A percentile compares a stretch with the other conserved stretches of the same genome.
These are phyloP conservation scores for Candida hispaniensis DNA, from an alignment of 805 yeast species.

Conservation along the genomic window DNA sequence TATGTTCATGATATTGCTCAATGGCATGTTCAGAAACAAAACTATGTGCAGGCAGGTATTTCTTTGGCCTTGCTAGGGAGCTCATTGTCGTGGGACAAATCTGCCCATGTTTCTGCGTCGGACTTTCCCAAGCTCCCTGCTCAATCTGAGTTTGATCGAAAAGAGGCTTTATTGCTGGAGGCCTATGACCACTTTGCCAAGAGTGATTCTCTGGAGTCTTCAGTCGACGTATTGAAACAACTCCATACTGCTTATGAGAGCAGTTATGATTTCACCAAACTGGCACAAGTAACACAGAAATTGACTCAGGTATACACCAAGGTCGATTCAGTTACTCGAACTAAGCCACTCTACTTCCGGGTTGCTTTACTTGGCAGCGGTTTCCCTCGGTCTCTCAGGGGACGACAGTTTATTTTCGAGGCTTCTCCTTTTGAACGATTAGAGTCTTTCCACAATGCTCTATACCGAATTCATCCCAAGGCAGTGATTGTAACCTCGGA, in stretches of 20 bases:
- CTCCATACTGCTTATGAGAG: slow-evolving; percentile 63
- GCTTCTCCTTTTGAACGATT: slow-evolving; percentile 83
- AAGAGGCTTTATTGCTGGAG: slow-evolving; percentile 56
- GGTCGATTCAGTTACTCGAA: slow-evolving; percentile 57
- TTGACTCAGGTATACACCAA: slow-evolving; percentile 58
- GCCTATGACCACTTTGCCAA: slow-evolving; percentile 59
- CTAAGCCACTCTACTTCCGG: slow-evolving; percentile 67
- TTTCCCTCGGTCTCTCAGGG: slow-evolving; percentile 67
- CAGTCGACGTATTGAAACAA: slow-evolving; percentile 67
- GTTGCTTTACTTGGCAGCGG: slow-evolving; percentile 77
- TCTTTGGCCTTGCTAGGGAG: slow-evolving; percentile 67
- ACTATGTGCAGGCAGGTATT: slow-evolving; percentile 73
- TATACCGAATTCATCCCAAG: slow-evolving; percentile 69
- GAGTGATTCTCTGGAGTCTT: slow-evolving; percentile 70
- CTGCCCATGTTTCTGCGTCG: slow-evolving; percentile 43
- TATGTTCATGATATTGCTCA: slow-evolving; percentile 66
- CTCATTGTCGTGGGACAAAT: slow-evolving; percentile 55
- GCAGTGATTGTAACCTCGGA: slow-evolving; percentile 55
- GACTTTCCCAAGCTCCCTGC: slow-evolving; percentile 63
- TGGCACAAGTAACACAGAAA: slow-evolving; percentile 58
- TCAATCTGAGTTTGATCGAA: slow-evolving; percentile 71
- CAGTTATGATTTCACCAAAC: slow-evolving; percentile 65
- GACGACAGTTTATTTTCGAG: slow-evolving; percentile 69
- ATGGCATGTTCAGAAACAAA: slow-evolving; percentile 46
- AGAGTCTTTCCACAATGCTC: slow-evolving; percentile 66